phyloP scores from a whole-genome alignment of 1,139 yeast species.

The Debaryomyces singareniensis region DNA sequence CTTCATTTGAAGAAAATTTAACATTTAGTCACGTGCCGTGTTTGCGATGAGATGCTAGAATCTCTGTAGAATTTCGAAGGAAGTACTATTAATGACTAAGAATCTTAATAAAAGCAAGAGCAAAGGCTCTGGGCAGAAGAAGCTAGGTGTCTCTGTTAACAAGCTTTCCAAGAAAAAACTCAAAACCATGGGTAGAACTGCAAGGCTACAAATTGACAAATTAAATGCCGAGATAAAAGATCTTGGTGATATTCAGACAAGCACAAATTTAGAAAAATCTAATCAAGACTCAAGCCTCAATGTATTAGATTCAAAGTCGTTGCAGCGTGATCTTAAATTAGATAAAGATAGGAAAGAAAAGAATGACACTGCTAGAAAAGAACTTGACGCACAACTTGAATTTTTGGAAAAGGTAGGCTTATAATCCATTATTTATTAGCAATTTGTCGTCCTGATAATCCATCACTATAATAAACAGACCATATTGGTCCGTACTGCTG shows the following conservation, averaged over 20 bases:
- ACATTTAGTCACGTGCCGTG: neutral
- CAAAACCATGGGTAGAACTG: constrained; percentile 23
- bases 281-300: constrained; percentile 11
- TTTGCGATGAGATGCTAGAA: constrained; percentile 4
- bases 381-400: constrained; percentile 53
- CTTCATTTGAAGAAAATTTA: constrained; percentile 2
- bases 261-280: constrained; percentile 12
- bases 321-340: constrained; percentile 37
- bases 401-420: constrained; percentile 48
- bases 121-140: constrained; percentile 1
- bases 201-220: constrained; percentile 35
- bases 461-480: too few species aligned
- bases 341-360: constrained; percentile 31
- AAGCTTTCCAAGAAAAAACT: constrained; percentile 14
- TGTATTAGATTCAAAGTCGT: constrained; percentile 26
- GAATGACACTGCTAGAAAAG: constrained; percentile 42
- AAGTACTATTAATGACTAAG: too few species aligned
- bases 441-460: too few species aligned
- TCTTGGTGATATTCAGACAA: constrained; percentile 27
- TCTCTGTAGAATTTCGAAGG: neutral
- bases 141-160: too few species aligned
- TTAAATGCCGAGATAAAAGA: constrained; percentile 36
- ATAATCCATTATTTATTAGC: too few species aligned
- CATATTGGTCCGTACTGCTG: too few species aligned
- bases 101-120: too few species aligned